Evolutionary conservation across 139 green algal species (phyloP).

Genomic region (Chlamydomonas sp.): DNA sequence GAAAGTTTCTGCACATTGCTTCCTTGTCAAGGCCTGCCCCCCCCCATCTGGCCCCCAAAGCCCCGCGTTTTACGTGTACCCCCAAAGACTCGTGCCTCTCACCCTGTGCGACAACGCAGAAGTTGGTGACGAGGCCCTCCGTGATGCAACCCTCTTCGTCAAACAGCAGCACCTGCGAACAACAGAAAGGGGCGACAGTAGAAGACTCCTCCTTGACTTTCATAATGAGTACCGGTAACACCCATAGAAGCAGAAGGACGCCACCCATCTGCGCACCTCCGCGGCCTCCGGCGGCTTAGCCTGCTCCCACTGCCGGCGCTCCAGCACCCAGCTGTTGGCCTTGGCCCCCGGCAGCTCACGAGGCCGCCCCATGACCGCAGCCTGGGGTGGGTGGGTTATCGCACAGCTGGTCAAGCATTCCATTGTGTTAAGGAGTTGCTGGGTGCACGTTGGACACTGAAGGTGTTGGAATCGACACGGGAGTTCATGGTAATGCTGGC

Average conservation of each 20-base stretch:
- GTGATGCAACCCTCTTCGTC: constrained; percentile 41
- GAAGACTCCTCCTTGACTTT: too few species aligned
- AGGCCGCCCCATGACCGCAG: constrained; percentile 16
- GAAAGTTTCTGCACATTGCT: too few species aligned
- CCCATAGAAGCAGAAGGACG: background rate
- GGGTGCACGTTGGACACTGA: too few species aligned
- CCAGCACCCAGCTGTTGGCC: constrained; percentile 15
- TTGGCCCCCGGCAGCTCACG: background rate
- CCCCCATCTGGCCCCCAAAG: background rate
- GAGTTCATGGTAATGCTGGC: too few species aligned
- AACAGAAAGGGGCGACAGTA: too few species aligned
- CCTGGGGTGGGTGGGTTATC: background rate
- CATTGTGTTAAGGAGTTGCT: too few species aligned
- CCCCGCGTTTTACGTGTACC: too few species aligned
- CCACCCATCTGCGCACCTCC: background rate
- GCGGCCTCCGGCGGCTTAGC: constrained; percentile 6
- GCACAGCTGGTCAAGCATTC: too few species aligned
- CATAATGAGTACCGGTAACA: background rate
- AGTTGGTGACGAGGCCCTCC: constrained; percentile 66
- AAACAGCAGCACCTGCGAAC: constrained; percentile 54
- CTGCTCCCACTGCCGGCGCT: constrained; percentile 16
- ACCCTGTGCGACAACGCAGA: constrained; percentile 48
- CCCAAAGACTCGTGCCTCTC: too few species aligned
- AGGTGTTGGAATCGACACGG: too few species aligned
- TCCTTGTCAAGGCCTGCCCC: too few species aligned